Percentiles rank a stretch among this genome's conserved stretches.
Conservation (phyloP, 306 rosid species). For the Cicer arietinum region DNA sequence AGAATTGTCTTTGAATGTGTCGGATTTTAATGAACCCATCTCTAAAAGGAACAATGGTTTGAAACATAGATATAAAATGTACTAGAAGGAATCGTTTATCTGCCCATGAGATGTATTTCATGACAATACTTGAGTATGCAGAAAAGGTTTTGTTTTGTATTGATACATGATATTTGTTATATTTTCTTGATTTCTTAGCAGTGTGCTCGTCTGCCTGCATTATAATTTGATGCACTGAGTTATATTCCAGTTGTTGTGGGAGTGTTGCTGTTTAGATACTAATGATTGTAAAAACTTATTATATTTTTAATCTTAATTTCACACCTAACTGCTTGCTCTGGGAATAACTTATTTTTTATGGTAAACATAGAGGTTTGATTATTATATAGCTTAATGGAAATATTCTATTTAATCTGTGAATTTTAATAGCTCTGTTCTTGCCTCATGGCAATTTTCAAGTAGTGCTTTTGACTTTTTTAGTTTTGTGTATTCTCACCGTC, state of each 20-base stretch:
- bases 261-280: constrained; percentile 16
- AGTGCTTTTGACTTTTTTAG: constrained; percentile 21
- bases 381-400: constrained; percentile 33
- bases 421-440: constrained; percentile 20
- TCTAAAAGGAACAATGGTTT: constrained; percentile 37
- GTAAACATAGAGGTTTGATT: constrained; percentile 14
- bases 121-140: constrained; percentile 17
- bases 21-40: constrained; percentile 35
- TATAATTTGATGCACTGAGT: constrained; percentile 30
- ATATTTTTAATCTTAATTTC: constrained; percentile 22
- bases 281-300: background rate
- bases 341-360: constrained; percentile 13
- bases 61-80: constrained; percentile 25
- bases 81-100: constrained; percentile 23
- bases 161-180: constrained; percentile 27
- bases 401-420: constrained; percentile 18
- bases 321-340: constrained; percentile 29
- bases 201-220: constrained; percentile 30
- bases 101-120: constrained; percentile 21
- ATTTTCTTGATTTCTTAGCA: constrained; percentile 30
- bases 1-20: constrained; percentile 34
- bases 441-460: constrained; percentile 36
- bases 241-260: constrained; percentile 31
- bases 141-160: constrained; percentile 30
- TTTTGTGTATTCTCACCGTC: constrained; percentile 37